Conservation (phyloP, 2,329 filamentous ascomycete species). For the Exophiala alcalophila region DNA sequence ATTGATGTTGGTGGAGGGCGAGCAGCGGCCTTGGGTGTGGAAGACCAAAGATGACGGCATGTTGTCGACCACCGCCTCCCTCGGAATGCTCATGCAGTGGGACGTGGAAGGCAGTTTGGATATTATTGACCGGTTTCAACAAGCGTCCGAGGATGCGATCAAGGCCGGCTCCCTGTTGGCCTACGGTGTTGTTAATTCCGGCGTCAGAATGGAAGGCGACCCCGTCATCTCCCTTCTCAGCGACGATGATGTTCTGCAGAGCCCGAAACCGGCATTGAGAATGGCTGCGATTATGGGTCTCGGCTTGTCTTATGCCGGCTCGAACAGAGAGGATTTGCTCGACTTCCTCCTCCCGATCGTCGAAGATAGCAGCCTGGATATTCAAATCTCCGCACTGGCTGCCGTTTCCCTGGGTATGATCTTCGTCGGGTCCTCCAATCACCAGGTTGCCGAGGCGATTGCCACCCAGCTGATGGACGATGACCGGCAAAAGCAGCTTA, state of each 20-base stretch:
- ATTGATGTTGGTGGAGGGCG: slow-evolving; percentile 89
- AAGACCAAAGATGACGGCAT: slow-evolving; percentile 99
- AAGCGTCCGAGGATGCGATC: slow-evolving; percentile 76
- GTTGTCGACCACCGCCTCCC: slow-evolving; percentile 90
- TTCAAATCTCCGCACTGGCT: slow-evolving; percentile 96
- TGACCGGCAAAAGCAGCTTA: slow-evolving; percentile 82
- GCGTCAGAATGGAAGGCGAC: slow-evolving; percentile 83
- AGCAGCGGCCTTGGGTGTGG: slow-evolving; percentile 95
- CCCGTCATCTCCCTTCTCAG: slow-evolving; percentile 83
- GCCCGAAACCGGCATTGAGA: slow-evolving; percentile 72
- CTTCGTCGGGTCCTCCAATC: slow-evolving; percentile 87
- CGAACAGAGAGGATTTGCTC: slow-evolving; percentile 84
- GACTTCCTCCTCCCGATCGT: slow-evolving; percentile 85
- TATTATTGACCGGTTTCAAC: slow-evolving; percentile 92
- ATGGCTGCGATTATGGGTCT: slow-evolving; percentile 93
- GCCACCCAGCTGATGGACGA: slow-evolving; percentile 92
- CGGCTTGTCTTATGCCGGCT: slow-evolving; percentile 89
- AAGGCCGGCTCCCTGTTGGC: slow-evolving; percentile 89
- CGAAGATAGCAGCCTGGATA: slow-evolving; percentile 75
- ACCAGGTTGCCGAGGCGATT: slow-evolving; percentile 87
- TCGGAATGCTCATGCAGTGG: slow-evolving; percentile 89
- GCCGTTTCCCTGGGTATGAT: slow-evolving; percentile 85
- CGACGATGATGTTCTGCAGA: slow-evolving; percentile 74
- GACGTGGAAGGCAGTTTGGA: slow-evolving; percentile 89
- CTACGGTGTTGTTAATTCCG: slow-evolving; percentile 93